Percentiles rank a stretch among this genome's conserved stretches.
Conservation (phyloP, 2,329 filamentous ascomycete genomes). For the Apiospora sp. region DNA sequence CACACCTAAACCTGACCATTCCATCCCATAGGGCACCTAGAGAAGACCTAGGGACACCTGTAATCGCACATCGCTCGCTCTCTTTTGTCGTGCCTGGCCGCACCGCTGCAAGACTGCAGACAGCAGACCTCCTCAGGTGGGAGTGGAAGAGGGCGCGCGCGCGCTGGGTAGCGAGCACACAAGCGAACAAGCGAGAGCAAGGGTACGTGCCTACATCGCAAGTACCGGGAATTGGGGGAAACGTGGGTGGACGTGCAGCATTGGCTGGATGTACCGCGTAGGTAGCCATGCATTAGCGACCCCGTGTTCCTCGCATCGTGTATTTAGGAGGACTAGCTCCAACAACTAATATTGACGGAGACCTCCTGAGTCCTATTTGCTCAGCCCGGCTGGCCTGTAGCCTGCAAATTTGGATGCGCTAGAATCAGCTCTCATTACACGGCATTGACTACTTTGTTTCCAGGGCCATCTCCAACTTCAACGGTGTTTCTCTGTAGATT, state of each 20-base stretch:
- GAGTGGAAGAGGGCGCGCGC: background rate
- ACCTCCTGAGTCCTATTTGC: constrained; percentile 16
- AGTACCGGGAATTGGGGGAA: constrained; percentile 1
- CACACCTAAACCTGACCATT: constrained; percentile 4
- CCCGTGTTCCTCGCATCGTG: constrained; percentile 18
- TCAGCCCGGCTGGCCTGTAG: background rate
- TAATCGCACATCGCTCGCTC: background rate
- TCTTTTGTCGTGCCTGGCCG: constrained; percentile 2
- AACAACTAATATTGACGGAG: constrained; percentile 17
- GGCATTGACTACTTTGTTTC: background rate
- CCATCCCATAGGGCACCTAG: background rate
- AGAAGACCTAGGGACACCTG: background rate
- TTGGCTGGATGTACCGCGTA: background rate
- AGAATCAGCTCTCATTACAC: background rate
- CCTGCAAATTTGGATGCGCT: constrained; percentile 15
- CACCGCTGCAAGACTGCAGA: background rate
- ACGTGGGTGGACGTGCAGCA: background rate
- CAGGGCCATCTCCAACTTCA: background rate
- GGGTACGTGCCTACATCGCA: background rate
- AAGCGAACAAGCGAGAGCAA: background rate
- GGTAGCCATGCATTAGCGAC: constrained; percentile 17
- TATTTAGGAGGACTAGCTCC: constrained; percentile 17
- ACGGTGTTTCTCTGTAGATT: background rate
- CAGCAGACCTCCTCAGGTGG: background rate
- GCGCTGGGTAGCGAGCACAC: background rate